Conservation (phyloP, 768 basidiomycete species). For the Fomitopsis pulvina region DNA sequence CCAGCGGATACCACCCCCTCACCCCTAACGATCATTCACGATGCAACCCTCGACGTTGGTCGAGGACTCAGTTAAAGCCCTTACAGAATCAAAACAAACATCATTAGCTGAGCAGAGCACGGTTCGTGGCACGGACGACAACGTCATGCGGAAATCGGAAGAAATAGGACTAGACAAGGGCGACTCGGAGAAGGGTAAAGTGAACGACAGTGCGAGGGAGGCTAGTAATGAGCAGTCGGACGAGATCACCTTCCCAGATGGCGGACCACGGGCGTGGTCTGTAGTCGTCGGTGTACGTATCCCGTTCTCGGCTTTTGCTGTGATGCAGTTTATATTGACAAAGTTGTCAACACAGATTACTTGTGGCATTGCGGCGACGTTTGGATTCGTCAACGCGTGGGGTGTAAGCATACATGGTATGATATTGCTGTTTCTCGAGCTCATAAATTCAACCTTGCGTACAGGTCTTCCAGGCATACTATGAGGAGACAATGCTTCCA, state of each 20-base stretch:
- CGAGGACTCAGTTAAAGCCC: not conserved
- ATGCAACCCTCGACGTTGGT: not conserved
- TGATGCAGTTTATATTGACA: slow-evolving; percentile 1
- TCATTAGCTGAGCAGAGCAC: not conserved
- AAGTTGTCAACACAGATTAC: slow-evolving; percentile 8
- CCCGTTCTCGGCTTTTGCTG: not conserved
- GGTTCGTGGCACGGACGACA: not conserved
- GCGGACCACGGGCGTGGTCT: slow-evolving; percentile 38
- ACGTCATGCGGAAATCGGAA: not conserved
- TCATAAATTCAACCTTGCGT: not conserved
- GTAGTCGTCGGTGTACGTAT: slow-evolving; percentile 33
- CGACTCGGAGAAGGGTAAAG: slow-evolving; percentile 7
- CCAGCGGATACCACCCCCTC: not conserved
- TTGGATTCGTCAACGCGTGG: slow-evolving; percentile 72
- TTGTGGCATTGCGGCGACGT: slow-evolving; percentile 41
- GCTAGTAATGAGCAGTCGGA: not conserved
- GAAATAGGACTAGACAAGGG: not conserved
- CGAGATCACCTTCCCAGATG: slow-evolving; percentile 32
- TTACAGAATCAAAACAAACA: not conserved
- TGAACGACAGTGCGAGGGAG: not conserved
- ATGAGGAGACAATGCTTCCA: slow-evolving; percentile 45
- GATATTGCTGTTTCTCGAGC: not conserved
- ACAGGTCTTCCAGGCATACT: slow-evolving; percentile 71
- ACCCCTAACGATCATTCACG: not conserved
- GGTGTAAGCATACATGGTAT: slow-evolving; percentile 42